Evolutionary conservation across 2,329 filamentous ascomycete genomes (phyloP), one percentile per base, ranked within the genome.

Genomic region (Polychaeton citri): DNA sequence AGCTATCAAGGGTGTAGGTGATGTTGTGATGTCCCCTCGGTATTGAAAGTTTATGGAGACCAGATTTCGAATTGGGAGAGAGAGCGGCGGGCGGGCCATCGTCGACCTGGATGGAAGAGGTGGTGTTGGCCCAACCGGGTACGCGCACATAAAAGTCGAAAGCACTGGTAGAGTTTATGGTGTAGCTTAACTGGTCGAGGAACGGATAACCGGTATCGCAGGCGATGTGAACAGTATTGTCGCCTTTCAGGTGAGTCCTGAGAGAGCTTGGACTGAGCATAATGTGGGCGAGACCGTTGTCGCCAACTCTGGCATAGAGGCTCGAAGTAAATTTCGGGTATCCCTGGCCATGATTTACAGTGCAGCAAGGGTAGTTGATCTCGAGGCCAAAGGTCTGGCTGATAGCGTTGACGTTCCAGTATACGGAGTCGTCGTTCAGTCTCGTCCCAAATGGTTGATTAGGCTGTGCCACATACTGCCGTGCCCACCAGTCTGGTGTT

Each of bases 311-410:
- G 5, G 66, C 61, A 52, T 62, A 74, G 39, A 62, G 63, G 38
- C 62, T 58, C 7, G 66, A 61, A 1, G 69, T 48, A 38, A 69
- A 73, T 43, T 74, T 74, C 0, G 72, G 69, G 41, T 66, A 71
- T 6, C 66, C 72, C 44, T 74, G 69, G 1, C 63, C 65, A 43
- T 74, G 68, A 38, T 75, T 75, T 39, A 75, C 71, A 1, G 70
- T 72, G 44, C 71, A 75, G 51, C 71, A 75, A 2, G 66, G 65
- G 34, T 63, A 72, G 21, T 69, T 61, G 2, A 66, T 66, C 38
- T 71, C 68, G 10, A 72, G 53, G 1, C 68, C 69, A 45, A 67
- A 74, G 0, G 64, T 66, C 26, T 66, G 60, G 2, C 62, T 62
- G 19, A 51, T 48, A 4, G 49, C 52, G 33, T 65, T 62, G 17